Conservation (phyloP, 495 filamentous ascomycete species). For the Bombardia bombarda region DNA sequence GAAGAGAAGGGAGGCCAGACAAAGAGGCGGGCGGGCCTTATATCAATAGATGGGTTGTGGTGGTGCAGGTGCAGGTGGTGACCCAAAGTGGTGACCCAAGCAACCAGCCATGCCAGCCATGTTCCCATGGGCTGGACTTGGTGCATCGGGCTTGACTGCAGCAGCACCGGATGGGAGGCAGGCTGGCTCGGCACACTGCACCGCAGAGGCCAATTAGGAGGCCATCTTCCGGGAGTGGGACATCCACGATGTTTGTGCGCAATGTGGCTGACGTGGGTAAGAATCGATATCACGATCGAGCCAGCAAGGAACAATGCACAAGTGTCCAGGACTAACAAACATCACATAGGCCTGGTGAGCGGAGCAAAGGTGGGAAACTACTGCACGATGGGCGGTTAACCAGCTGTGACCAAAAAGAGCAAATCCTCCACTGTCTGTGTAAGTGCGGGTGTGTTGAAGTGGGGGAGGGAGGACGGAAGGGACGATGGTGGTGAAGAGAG, state of each 20-base stretch:
- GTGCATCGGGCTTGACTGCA: not conserved
- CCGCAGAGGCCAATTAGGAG: constrained; percentile 20
- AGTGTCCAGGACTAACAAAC: no score
- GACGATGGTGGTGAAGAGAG: no score
- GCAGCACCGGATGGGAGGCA: not conserved
- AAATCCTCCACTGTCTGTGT: not conserved
- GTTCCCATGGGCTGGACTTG: not conserved
- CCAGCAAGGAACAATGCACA: no score
- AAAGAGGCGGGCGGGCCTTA: constrained; percentile 37
- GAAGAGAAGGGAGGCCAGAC: constrained; percentile 32
- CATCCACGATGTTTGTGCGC: no score
- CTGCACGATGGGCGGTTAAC: no score
- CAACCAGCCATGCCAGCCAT: constrained; percentile 2
- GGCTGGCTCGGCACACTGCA: not conserved
- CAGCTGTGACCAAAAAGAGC: not conserved
- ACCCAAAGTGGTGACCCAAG: constrained; percentile 8
- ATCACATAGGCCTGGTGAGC: no score
- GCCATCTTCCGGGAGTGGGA: constrained; percentile 5
- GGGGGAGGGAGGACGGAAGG: no score
- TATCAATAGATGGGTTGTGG: constrained; percentile 24
- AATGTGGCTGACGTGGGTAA: no score
- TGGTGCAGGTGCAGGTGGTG: constrained; percentile 16
- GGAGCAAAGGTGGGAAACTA: no score
- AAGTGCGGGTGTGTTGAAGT: not conserved
- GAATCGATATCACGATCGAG: no score